Evolutionary conservation across 2,329 filamentous ascomycete genomes (phyloP).

Genomic region (Conoideocrella luteorostrata): DNA sequence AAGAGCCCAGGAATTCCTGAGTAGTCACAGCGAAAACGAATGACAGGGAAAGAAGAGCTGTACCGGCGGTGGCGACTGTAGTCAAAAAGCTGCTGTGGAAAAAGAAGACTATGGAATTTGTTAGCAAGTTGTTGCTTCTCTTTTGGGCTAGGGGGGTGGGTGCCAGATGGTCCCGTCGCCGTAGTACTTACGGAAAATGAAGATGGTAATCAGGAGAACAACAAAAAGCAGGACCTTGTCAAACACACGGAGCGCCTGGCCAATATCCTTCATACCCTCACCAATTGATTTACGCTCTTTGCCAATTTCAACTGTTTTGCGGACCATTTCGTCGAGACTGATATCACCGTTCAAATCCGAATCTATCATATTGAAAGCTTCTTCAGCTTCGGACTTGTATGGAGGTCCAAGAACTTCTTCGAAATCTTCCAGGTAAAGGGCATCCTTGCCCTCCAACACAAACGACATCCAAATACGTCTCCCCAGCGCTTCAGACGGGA

Average conservation of each 20-base stretch:
- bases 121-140: neutral
- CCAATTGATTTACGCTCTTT: conserved; percentile 82
- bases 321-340: conserved; percentile 89
- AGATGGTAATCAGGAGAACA: conserved; percentile 71
- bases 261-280: conserved; percentile 95
- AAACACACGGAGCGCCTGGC: conserved; percentile 85
- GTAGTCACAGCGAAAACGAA: conserved; percentile 91
- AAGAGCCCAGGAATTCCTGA: conserved; percentile 94
- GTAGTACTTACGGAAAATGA: conserved; percentile 67
- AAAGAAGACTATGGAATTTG: conserved; percentile 59
- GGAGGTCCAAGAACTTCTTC: conserved; percentile 76
- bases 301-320: conserved; percentile 77
- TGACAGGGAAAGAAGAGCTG: conserved; percentile 86
- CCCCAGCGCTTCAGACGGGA: conserved; percentile 85
- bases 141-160: neutral
- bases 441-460: conserved; percentile 80
- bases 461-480: conserved; percentile 97
- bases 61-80: conserved; percentile 83
- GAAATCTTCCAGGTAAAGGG: conserved; percentile 74
- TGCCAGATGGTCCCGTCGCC: too few species aligned
- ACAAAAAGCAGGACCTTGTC: conserved; percentile 80
- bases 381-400: conserved; percentile 72
- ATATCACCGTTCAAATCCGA: conserved; percentile 89
- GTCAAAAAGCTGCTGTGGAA: conserved; percentile 80
- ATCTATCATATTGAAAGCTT: conserved; percentile 77